phyloP scores from a whole-genome alignment of 2,329 filamentous ascomycete genomes.

The Neopestalotiopsis sp. region DNA sequence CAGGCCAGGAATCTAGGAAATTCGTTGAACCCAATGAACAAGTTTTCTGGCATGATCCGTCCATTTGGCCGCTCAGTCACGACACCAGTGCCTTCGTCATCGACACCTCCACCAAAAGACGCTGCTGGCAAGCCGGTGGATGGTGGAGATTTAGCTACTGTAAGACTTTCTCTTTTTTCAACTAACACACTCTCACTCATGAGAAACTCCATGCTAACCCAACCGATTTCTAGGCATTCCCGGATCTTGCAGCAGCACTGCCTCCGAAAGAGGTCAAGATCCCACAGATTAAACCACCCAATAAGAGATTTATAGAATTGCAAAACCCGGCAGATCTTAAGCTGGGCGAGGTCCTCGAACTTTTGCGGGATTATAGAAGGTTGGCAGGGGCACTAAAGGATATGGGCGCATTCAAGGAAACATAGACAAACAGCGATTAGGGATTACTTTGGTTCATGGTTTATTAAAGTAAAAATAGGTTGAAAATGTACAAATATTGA shows the following conservation, averaged over 20 bases:
- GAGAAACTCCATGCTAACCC: background rate
- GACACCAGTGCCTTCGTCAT: conserved; percentile 35
- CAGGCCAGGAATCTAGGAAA: conserved; percentile 82
- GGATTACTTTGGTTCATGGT: background rate
- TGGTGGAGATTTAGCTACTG: conserved; percentile 61
- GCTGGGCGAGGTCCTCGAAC: conserved; percentile 73
- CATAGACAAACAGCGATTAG: conserved; percentile 24
- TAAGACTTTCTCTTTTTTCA: conserved; percentile 44
- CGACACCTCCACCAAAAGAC: conserved; percentile 37
- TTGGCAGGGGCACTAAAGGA: conserved; percentile 69
- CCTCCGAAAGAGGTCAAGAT: conserved; percentile 55
- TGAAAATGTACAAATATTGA: background rate
- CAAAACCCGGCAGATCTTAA: conserved; percentile 73
- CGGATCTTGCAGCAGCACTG: conserved; percentile 60
- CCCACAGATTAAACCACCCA: conserved; percentile 67
- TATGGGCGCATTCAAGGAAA: conserved; percentile 61
- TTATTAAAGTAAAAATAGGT: background rate
- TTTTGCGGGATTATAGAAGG: conserved; percentile 76
- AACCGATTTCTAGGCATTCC: conserved; percentile 54
- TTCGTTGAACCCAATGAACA: conserved; percentile 81
- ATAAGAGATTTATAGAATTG: conserved; percentile 74
- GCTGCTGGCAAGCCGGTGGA: conserved; percentile 43
- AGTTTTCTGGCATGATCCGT: conserved; percentile 74
- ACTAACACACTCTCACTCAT: no score
- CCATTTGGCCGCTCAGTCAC: conserved; percentile 69